Evolutionary conservation across 1,284 basidiomycete genomes (phyloP).

Genomic region (Bjerkandera adusta): DNA sequence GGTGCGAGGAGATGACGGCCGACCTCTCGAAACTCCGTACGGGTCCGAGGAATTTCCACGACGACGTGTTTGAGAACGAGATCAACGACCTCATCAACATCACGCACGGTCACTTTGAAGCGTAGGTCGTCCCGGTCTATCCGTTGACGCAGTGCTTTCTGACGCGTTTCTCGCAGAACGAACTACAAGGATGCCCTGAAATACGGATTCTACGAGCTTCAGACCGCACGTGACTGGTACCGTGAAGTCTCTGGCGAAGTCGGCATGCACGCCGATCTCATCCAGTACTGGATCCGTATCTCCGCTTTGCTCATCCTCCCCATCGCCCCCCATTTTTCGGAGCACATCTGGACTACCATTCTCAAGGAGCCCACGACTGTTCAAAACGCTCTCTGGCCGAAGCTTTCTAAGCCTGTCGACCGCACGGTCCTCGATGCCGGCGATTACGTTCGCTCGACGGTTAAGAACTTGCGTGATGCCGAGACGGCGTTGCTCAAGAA

Average conservation of each 20-base stretch:
- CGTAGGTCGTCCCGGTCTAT: slow-evolving; percentile 49
- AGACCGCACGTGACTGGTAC: slow-evolving; percentile 94
- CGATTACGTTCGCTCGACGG: slow-evolving; percentile 80
- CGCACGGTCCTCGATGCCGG: slow-evolving; percentile 68
- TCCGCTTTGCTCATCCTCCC: slow-evolving; percentile 84
- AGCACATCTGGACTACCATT: slow-evolving; percentile 84
- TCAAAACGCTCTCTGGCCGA: slow-evolving; percentile 83
- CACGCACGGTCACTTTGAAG: slow-evolving; percentile 77
- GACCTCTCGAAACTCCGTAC: slow-evolving; percentile 69
- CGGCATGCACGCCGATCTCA: slow-evolving; percentile 87
- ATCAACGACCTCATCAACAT: slow-evolving; percentile 83
- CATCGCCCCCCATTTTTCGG: slow-evolving; percentile 93
- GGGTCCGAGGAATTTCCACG: slow-evolving; percentile 75
- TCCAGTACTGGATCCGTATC: slow-evolving; percentile 79
- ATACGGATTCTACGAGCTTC: slow-evolving; percentile 95
- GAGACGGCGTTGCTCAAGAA: slow-evolving; percentile 81
- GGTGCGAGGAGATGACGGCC: slow-evolving; percentile 89
- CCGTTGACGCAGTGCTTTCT: neutral
- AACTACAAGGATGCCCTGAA: slow-evolving; percentile 97
- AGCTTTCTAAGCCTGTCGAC: slow-evolving; percentile 56
- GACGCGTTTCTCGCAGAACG: slow-evolving; percentile 49
- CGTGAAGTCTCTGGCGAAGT: slow-evolving; percentile 87
- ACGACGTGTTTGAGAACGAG: slow-evolving; percentile 90
- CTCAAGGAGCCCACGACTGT: slow-evolving; percentile 77
- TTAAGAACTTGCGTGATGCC: slow-evolving; percentile 90